Conservation (phyloP, 495 filamentous ascomycete species). For the Bathelium albidoporum region DNA sequence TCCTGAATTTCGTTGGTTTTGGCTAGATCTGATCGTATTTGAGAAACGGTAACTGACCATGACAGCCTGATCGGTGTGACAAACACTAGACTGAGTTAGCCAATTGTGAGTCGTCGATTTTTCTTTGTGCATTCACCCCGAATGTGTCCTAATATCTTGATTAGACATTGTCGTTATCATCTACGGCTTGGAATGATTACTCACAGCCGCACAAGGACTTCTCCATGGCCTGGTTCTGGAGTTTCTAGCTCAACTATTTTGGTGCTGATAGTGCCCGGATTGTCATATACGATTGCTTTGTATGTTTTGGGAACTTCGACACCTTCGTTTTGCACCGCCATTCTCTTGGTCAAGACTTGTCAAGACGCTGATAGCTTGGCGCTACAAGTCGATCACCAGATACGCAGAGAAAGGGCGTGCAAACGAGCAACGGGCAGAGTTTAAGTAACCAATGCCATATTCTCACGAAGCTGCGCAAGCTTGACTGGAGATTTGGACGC, state of each 20-base stretch:
- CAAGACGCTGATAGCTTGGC: background rate
- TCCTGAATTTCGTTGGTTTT: background rate
- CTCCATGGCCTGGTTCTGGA: conserved; percentile 52
- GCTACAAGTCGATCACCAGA: background rate
- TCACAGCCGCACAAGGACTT: conserved; percentile 53
- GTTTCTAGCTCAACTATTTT: conserved; percentile 56
- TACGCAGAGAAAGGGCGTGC: background rate
- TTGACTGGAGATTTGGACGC: background rate
- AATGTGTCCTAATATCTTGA: background rate
- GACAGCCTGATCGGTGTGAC: conserved; percentile 54
- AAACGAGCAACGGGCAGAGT: background rate
- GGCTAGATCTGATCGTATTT: background rate
- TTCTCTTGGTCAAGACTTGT: background rate
- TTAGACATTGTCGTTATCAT: background rate
- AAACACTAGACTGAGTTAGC: conserved; percentile 44
- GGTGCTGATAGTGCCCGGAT: conserved; percentile 58
- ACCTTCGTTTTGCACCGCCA: background rate
- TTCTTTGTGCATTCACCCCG: background rate
- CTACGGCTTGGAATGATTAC: background rate
- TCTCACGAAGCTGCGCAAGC: too few relatives aligned
- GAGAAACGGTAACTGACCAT: conserved; percentile 33
- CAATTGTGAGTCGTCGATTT: background rate
- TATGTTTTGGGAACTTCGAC: conserved; percentile 49
- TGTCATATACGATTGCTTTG: conserved; percentile 60
- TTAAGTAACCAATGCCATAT: background rate